phyloP scores from a whole-genome alignment of 2,329 filamentous ascomycete species.

The Diaporthe citriasiana region DNA sequence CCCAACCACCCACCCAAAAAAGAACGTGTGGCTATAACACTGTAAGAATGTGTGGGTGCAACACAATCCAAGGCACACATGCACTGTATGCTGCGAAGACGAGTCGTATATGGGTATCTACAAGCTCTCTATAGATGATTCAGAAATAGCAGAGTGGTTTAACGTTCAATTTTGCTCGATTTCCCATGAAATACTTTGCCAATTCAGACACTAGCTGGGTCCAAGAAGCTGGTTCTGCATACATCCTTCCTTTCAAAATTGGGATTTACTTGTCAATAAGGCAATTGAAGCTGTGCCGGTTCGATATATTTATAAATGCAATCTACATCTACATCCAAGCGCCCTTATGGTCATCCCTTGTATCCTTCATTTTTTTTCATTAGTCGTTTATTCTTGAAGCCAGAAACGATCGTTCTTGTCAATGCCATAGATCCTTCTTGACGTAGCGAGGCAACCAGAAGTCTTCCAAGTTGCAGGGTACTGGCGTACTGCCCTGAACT shows the following conservation, averaged over 20 bases:
- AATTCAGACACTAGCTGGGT: neutral
- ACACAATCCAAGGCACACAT: neutral
- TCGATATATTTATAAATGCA: neutral
- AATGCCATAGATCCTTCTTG: neutral
- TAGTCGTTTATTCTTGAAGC: neutral
- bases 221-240: neutral
- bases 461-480: neutral
- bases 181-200: neutral
- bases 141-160: neutral
- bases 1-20: too few relatives aligned
- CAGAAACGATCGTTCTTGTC: neutral
- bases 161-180: neutral
- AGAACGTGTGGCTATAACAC: too few relatives aligned
- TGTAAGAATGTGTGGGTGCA: too few relatives aligned
- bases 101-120: neutral
- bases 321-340: slow-evolving; percentile 18
- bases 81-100: neutral
- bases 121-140: neutral
- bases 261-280: neutral
- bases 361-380: neutral
- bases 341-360: neutral
- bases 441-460: neutral
- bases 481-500: neutral
- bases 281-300: neutral
- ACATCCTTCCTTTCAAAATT: neutral